Evolutionary conservation across 2,329 filamentous ascomycete species (phyloP), one percentile per base, ranked within the genome.

Genomic region (Diaporthe nobilis): DNA sequence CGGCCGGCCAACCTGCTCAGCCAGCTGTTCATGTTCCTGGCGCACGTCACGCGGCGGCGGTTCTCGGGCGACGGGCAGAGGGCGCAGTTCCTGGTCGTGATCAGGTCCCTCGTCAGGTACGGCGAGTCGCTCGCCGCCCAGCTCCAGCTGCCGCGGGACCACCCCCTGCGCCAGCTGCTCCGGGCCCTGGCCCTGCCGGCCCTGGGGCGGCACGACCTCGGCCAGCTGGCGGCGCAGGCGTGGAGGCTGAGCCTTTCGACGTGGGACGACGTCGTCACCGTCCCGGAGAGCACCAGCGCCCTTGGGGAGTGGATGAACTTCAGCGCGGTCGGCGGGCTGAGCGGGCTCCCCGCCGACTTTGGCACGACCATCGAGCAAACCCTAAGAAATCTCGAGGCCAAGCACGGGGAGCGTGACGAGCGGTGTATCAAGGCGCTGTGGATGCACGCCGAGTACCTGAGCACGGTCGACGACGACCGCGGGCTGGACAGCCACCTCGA

Each of bases 11-110:
- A 55, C 49, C 20, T 75, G 9, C 60, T 75, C 51, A 68, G 60
- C 51, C 49, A 34, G n/a, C 39, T 75, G n/a, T 72, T 68, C 31
- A 68, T 58, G 68, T 75, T 75, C 51, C 37, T 75, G 39, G 60
- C 61, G 49, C 65, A 72, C 34, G 20, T 68, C 13, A 44, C 74
- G 15, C 68, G 70, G 31, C 65, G 60, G 20, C 68, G 58, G 22
- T 44, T 51, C 39, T n/a, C 17, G 6, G 60, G 68, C 31, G 68
- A 55, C 7, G 31, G 22, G 17, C 53, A 47, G 51, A n/a, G 63
- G 12, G 31, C 10, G 22, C 74, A 75, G 51, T 75, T 75, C 31
- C 65, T 71, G 5, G 34, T 53, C 39, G 74, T 73, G 15, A 25
- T 75, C 39, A 67, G n/a, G 28, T 53, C 74, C 17, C 60, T 75